Base-by-base conservation (phyloP, 345 rosid genomes). In the Hirschfeldia incana region DNA sequence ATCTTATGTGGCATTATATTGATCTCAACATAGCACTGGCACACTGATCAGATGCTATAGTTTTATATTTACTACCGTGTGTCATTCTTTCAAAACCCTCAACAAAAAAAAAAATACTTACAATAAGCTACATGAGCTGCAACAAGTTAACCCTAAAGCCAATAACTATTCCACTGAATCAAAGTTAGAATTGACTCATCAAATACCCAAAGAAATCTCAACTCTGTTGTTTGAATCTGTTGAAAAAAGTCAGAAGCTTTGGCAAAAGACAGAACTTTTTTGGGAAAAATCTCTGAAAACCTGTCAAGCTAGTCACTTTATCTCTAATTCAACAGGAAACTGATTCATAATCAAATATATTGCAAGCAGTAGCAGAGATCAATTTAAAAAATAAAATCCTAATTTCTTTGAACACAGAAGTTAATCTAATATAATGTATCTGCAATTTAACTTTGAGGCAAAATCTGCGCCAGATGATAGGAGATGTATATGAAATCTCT, bases 1-100 rank as follows among this genome's bases (percentile, higher is more conserved):
- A 33, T 5, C 36, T 33, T 33, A 33, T 33, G 5, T 7, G 39
- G 8, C 39, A 36, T 87, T 26, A 87, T 80, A 77, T 89, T 87
- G 36, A 89, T 87, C 66, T 86, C 90, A 75, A 89, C 87, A 81
- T 80, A 34, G 89, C 72, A 78, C 83, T 80, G 27, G 86, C 73
- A 33, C 74, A 71, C 29, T 72, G 85, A 58, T n/a, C n/a, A n/a
- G 74, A 63, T 72, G 77, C 86, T 65, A 81, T 73, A 72, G 76
- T 60, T 36, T 78, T 77, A 72, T 79, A 83, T 70, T 85, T 65
- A 55, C 79, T 78, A 77, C 68, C 73, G 67, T 76, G 76, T 64
- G 65, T 88, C 92, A 89, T 89, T 73, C 67, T 86, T 49, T 49
- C 72, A 42, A 60, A 51, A 46, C 57, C 71, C 75, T 62, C 61